These are phyloP conservation scores for Leucogyrophana mollusca DNA, from an alignment of 768 basidiomycete species.

Conservation along the genomic window DNA sequence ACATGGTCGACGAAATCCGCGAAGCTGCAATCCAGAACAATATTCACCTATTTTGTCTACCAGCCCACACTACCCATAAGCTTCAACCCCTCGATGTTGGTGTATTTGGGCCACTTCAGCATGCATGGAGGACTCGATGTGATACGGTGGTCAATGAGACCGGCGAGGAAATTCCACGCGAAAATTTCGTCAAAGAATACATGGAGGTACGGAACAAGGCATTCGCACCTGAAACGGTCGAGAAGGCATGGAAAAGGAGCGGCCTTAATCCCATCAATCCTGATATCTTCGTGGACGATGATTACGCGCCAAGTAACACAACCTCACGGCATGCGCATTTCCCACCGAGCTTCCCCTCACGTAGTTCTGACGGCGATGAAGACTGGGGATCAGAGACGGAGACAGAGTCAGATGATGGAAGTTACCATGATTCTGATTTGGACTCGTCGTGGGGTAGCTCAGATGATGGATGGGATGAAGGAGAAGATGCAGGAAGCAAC, in stretches of 20 bases:
- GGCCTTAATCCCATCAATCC: constrained; percentile 27
- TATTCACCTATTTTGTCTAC: constrained; percentile 34
- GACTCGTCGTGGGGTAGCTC: no score
- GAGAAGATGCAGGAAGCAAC: no score
- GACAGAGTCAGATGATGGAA: no score
- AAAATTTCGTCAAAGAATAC: constrained; percentile 30
- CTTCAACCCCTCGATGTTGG: constrained; percentile 45
- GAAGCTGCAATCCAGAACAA: constrained; percentile 24
- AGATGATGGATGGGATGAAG: no score
- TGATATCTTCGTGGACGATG: constrained; percentile 20
- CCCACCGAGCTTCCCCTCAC: constrained; percentile 2
- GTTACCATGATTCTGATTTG: no score
- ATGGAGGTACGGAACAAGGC: constrained; percentile 15
- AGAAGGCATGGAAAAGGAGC: constrained; percentile 19
- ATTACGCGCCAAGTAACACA: constrained; percentile 23
- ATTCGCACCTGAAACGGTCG: constrained; percentile 15
- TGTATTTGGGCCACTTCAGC: constrained; percentile 32
- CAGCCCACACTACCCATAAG: constrained; percentile 40
- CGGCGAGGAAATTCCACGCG: constrained; percentile 20
- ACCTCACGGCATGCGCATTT: constrained; percentile 14
- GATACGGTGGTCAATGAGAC: constrained; percentile 15
- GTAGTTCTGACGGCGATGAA: no score
- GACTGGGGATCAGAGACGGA: no score
- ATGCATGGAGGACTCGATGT: constrained; percentile 27
- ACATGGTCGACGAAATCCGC: constrained; percentile 25